Evolutionary conservation across 805 yeast genomes (phyloP).

Genomic region (Torulaspora delbrueckii): DNA sequence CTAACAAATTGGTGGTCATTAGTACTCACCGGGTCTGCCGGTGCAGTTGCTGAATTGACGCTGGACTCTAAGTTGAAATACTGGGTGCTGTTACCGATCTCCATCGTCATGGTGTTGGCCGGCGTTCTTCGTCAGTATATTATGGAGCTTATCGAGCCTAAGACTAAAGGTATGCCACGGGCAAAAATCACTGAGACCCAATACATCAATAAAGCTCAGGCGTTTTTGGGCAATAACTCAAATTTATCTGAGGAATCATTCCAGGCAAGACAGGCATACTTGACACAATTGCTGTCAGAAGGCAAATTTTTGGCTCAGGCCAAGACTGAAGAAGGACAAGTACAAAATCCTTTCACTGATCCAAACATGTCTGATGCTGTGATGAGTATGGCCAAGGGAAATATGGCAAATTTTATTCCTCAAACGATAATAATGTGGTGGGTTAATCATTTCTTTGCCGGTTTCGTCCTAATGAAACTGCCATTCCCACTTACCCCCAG

Average conservation of each 20-base stretch:
- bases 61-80: conserved; percentile 77
- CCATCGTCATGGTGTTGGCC: conserved; percentile 82
- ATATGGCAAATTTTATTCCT: conserved; percentile 78
- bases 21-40: conserved; percentile 19
- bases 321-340: conserved; percentile 39
- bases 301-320: conserved; percentile 50
- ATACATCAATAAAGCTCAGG: conserved; percentile 53
- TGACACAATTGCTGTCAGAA: conserved; percentile 45
- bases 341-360: conserved; percentile 63
- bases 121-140: conserved; percentile 73
- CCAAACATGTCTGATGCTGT: conserved; percentile 67
- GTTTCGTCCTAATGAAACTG: conserved; percentile 77
- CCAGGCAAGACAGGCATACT: conserved; percentile 45
- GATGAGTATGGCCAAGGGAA: conserved; percentile 73
- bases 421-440: conserved; percentile 94
- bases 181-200: conserved; percentile 58
- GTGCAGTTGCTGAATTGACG: conserved; percentile 47
- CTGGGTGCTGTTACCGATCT: conserved; percentile 90
- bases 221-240: conserved; percentile 50
- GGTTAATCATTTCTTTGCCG: conserved; percentile 91
- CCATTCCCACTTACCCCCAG: conserved; percentile 90
- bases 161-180: conserved; percentile 49
- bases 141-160: conserved; percentile 55
- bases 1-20: conserved; percentile 10
- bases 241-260: conserved; percentile 53